Evolutionary conservation across 768 basidiomycete species (phyloP).

Genomic region (Mrakia blollopis): DNA sequence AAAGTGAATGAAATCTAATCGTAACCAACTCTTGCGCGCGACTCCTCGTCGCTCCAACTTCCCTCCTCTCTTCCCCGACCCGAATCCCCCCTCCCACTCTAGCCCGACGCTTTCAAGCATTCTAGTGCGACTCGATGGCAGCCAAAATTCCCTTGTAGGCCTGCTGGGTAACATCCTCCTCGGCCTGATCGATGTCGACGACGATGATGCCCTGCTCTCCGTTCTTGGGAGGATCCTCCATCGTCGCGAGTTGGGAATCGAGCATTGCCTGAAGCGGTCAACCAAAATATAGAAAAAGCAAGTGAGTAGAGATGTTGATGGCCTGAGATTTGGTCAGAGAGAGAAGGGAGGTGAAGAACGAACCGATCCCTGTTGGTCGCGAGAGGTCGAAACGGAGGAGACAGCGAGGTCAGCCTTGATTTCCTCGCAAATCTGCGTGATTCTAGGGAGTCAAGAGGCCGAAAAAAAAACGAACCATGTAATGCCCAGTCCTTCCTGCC

Average conservation of each 20-base stretch:
- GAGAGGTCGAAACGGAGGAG: background rate
- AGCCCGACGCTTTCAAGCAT: too few relatives aligned
- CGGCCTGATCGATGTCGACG: slow-evolving; percentile 19
- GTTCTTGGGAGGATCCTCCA: slow-evolving; percentile 23
- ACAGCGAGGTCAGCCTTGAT: background rate
- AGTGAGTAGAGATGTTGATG: background rate
- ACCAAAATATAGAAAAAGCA: background rate
- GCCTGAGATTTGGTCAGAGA: too few relatives aligned
- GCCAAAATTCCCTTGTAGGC: background rate
- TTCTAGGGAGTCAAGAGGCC: too few relatives aligned
- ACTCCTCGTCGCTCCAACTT: background rate
- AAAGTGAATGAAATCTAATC: too few relatives aligned
- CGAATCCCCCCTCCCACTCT: background rate
- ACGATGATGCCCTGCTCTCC: slow-evolving; percentile 26
- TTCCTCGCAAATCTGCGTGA: too few relatives aligned
- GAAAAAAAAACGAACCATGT: slow-evolving; percentile 5
- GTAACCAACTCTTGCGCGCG: background rate
- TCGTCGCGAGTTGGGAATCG: slow-evolving; percentile 29
- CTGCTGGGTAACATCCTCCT: slow-evolving; percentile 22
- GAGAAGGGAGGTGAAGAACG: too few relatives aligned
- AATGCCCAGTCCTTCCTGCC: slow-evolving; percentile 18
- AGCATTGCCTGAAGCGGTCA: slow-evolving; percentile 12
- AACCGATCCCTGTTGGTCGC: too few relatives aligned
- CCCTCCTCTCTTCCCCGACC: background rate
- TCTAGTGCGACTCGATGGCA: background rate